Base-by-base conservation (phyloP, 164 flowering plant species). In the Hamamelis virginiana region DNA sequence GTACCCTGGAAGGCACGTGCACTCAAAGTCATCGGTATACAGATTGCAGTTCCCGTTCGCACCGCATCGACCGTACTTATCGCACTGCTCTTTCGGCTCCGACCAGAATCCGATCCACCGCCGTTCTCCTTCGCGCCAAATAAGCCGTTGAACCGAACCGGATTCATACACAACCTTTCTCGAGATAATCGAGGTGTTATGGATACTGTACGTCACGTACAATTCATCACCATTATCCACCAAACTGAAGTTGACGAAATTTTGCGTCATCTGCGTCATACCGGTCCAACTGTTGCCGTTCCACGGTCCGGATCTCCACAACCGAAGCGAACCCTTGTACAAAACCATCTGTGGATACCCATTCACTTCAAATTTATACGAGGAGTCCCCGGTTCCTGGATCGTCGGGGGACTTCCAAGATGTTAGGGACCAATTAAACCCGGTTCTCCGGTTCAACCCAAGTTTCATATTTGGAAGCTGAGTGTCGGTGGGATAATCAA, bases 391-490 rank as follows among this genome's bases (percentile, higher is more conserved):
- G 0, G 46, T 22, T 26, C 52, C 44, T 9, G 70, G 41, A 6
- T 33, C 41, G 6, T 33, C 41, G 2, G 4, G 41, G 41, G 41
- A 33, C 41, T 33, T 33, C 41, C 41, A 33, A 33, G 41, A 84
- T 0, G 82, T 77, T 9, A 86, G 21, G 38, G 16, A 25, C 62
- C 80, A 53, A 13, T 87, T 68, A 43, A 65, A 41, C 10, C 90
- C 85, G 1, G 75, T 78, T 52, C 11, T 73, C n/a, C 28, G 1
- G 70, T 83, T 74, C 69, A 70, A 19, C 1, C 90, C 90, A 1
- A 87, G 48, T 41, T 81, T 83, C 89, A 83, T 82, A 0, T 65
- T 67, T 0, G 87, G 86, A 1, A 88, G 25, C 6, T 72, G 13
- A 0, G 84, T 76, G 46, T 86, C 68, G 0, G 80, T 64, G 0